A percentile compares a stretch with the other conserved stretches of the same genome.
phyloP scores from a whole-genome alignment of 148 eudicot species.

The Persicaria maculosa region DNA sequence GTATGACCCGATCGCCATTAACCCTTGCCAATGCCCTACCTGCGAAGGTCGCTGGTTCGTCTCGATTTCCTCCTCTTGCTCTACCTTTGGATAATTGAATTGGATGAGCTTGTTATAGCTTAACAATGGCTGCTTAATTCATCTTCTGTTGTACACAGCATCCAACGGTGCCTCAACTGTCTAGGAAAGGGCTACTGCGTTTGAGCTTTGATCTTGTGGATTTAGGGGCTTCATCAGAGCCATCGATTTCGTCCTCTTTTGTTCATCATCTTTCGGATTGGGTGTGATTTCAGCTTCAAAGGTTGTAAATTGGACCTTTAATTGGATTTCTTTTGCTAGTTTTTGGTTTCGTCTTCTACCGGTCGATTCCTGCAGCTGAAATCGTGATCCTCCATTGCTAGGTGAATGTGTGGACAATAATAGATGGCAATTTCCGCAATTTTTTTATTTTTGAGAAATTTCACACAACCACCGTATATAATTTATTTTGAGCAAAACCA shows the following conservation, averaged over 20 bases:
- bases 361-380: too few species aligned
- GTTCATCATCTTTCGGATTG: neutral
- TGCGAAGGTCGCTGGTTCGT: conserved; percentile 42
- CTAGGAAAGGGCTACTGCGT: conserved; percentile 30
- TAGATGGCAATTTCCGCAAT: too few species aligned
- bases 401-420: too few species aligned
- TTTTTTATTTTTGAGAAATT: too few species aligned
- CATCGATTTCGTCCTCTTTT: neutral
- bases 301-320: too few species aligned
- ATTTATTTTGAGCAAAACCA: too few species aligned
- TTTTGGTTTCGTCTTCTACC: too few species aligned
- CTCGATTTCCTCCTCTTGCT: neutral
- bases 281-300: too few species aligned
- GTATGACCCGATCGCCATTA: conserved; percentile 55
- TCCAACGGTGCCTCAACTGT: conserved; percentile 40
- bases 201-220: neutral
- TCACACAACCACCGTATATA: too few species aligned
- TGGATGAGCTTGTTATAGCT: neutral
- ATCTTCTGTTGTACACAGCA: conserved; percentile 15
- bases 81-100: neutral
- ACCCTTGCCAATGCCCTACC: conserved; percentile 41
- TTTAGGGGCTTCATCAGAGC: neutral
- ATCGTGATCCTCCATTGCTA: too few species aligned
- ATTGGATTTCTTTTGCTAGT: too few species aligned
- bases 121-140: neutral